phyloP scores from a whole-genome alignment of 2,329 filamentous ascomycete species.

The Microcyclospora pomicola region DNA sequence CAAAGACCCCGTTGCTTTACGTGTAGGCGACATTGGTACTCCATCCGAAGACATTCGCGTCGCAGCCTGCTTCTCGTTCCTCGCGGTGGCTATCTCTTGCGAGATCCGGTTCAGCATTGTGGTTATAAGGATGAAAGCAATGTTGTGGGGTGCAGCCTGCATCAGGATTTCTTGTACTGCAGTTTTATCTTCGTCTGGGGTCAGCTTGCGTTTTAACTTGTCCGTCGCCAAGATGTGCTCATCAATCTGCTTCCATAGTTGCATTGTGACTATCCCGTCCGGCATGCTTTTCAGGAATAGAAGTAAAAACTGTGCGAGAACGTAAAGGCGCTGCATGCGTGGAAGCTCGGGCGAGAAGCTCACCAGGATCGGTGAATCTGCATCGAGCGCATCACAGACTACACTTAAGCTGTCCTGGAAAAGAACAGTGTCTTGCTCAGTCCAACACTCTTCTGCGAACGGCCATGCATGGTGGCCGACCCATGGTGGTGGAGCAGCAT shows the following conservation, averaged over 20 bases:
- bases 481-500: conserved; percentile 35
- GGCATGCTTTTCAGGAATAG: conserved; percentile 60
- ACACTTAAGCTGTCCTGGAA: conserved; percentile 31
- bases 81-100: conserved; percentile 34
- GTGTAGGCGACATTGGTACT: conserved; percentile 22
- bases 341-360: conserved; percentile 50
- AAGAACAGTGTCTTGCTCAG: conserved; percentile 23
- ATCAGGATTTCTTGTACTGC: conserved; percentile 62
- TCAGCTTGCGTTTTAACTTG: conserved; percentile 29
- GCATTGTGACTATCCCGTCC: conserved; percentile 62
- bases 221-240: conserved; percentile 38
- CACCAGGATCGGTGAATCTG: conserved; percentile 45
- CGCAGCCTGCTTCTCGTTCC: conserved; percentile 5
- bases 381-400: conserved; percentile 56
- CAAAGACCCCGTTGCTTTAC: conserved; percentile 17
- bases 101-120: conserved; percentile 55
- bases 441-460: conserved; percentile 40
- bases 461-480: conserved; percentile 43
- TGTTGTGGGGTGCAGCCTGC: conserved; percentile 62
- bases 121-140: conserved; percentile 77
- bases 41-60: neutral
- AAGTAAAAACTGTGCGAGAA: conserved; percentile 56
- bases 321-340: conserved; percentile 57
- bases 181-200: conserved; percentile 43
- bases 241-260: conserved; percentile 58